Conservation (phyloP, 2,329 filamentous ascomycete species). For the Nemania serpens region DNA sequence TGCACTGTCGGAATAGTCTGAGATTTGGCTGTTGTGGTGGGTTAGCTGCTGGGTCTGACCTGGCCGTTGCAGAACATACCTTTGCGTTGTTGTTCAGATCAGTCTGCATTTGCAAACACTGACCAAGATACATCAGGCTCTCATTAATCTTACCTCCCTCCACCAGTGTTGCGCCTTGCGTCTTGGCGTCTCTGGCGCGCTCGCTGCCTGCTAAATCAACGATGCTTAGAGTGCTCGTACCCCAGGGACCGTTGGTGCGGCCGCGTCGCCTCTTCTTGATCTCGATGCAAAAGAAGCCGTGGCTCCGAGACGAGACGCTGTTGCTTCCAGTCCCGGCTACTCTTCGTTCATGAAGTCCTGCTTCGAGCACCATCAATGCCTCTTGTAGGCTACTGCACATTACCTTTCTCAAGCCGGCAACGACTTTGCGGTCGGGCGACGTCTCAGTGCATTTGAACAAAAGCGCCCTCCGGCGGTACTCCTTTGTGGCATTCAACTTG, state of each 20-base stretch:
- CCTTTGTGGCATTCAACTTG: constrained; percentile 66
- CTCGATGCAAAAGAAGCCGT: constrained; percentile 95
- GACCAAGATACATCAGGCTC: constrained; percentile 95
- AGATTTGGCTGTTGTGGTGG: constrained; percentile 63
- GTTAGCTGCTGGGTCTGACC: constrained; percentile 8
- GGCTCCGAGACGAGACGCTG: constrained; percentile 87
- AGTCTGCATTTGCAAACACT: constrained; percentile 94
- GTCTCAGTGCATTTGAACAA: constrained; percentile 91
- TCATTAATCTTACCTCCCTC: constrained; percentile 99
- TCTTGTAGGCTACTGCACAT: constrained; percentile 83
- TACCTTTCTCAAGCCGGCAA: constrained; percentile 88
- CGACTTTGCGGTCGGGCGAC: constrained; percentile 90
- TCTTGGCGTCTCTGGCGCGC: constrained; percentile 90
- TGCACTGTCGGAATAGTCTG: constrained; percentile 82
- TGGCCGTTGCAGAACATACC: constrained; percentile 51
- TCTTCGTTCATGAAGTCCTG: constrained; percentile 82
- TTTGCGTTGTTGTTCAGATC: constrained; percentile 75
- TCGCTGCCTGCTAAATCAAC: constrained; percentile 95
- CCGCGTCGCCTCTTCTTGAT: constrained; percentile 75
- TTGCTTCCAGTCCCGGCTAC: constrained; percentile 93
- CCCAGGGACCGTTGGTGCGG: constrained; percentile 66
- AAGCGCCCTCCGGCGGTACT: constrained; percentile 75
- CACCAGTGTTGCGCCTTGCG: constrained; percentile 85
- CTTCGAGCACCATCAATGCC: constrained; percentile 86
- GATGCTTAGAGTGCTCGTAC: constrained; percentile 78